Base-by-base conservation (phyloP, 805 yeast species). In the Schizosaccharomyces japonicus region DNA sequence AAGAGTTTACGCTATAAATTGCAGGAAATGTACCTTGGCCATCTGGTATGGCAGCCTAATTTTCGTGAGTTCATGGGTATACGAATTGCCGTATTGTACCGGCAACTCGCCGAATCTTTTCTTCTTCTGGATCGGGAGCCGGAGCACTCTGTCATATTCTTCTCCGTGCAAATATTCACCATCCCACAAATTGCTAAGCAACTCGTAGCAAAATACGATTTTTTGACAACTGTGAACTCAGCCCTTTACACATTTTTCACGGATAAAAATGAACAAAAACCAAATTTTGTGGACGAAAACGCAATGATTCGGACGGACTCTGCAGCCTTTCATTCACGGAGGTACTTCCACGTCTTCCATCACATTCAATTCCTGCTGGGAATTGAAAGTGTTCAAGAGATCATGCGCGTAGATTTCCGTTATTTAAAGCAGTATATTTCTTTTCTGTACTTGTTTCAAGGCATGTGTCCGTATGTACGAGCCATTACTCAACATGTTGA, bases 101-200 rank as follows among this genome's bases (percentile, higher is more conserved):
- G 92, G 0, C 68, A 72, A 6, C 61, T 81, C 13, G 74, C 80
- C 1, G 81, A 81, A 52, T 66, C 78, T 64, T 80, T 76, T 53
- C 66, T 80, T 44, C 62, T 70, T 0, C 64, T 74, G 52, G 99
- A 90, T 56, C 69, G 94, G 50, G 96, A 90, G 56, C 94, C 95
- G 0, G 94, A 84, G 54, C 62, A 73, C 48, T 81, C 87, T 10
- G 67, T 85, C 65, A 70, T 76, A 33, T 73, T 77, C 33, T 63
- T 87, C 19, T 75, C 92, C 0, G 76, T 87, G 0, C 98, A 90
- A 61, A 63, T 90, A 21, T 84, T 84, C 60, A 85, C 95, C 0
- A 78, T 93, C 48, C 95, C 95, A 0, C 72, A 84, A 0, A 77
- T 79, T 52, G 76, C 93, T 0, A 70, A 68, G 3, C 63, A 73